Conservation (phyloP, 805 yeast genomes). For the Kodamaea lidongshanica region DNA sequence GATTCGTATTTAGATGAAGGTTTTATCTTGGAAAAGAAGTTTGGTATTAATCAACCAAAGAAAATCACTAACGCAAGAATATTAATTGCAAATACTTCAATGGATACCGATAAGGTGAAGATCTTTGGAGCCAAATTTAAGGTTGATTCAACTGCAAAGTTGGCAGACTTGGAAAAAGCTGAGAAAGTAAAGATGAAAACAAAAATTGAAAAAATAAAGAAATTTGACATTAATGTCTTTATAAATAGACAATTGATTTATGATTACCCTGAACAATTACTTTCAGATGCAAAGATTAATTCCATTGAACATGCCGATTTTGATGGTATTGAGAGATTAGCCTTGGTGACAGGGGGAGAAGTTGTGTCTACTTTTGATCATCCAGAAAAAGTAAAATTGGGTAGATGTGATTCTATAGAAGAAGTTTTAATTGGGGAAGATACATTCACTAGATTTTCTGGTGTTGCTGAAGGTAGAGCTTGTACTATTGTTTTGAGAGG, state of each 20-base stretch:
- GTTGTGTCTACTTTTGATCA: constrained; percentile 94
- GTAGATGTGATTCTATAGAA: constrained; percentile 84
- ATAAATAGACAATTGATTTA: constrained; percentile 95
- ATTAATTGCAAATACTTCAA: constrained; percentile 88
- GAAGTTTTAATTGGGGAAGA: constrained; percentile 93
- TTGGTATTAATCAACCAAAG: constrained; percentile 94
- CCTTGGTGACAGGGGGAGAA: constrained; percentile 96
- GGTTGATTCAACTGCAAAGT: constrained; percentile 89
- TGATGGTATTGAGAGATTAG: constrained; percentile 94
- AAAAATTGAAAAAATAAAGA: constrained; percentile 83
- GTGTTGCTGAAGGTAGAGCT: constrained; percentile 92
- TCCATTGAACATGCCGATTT: constrained; percentile 98
- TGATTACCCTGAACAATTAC: constrained; percentile 96
- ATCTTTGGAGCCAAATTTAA: constrained; percentile 96
- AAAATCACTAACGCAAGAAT: constrained; percentile 75
- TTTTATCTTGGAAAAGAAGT: constrained; percentile 81
- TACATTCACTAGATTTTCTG: constrained; percentile 84
- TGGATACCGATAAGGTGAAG: constrained; percentile 97
- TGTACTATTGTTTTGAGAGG: constrained; percentile 88
- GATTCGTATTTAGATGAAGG: constrained; percentile 97
- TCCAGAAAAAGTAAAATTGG: constrained; percentile 80
- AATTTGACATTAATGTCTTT: constrained; percentile 81
- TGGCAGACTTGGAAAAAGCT: constrained; percentile 90
- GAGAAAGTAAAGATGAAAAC: constrained; percentile 89
- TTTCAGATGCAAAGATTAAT: constrained; percentile 80